phyloP scores from a whole-genome alignment of 2,329 filamentous ascomycete genomes.

The Zarea fungicola region DNA sequence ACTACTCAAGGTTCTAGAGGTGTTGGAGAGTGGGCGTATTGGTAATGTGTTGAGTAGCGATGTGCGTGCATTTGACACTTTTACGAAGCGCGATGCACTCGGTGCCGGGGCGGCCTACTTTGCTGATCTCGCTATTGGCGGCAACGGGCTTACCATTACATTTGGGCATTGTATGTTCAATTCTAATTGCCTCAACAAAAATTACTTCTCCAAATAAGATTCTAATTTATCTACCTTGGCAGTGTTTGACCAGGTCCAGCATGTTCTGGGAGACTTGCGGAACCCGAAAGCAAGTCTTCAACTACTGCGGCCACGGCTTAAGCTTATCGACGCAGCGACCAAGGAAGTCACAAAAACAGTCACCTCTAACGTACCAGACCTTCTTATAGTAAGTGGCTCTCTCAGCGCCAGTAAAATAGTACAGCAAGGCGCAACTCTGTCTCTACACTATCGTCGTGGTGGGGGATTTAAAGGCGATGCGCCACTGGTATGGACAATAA shows the following conservation, averaged over 20 bases:
- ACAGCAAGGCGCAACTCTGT: conserved; percentile 34
- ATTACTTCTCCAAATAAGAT: background rate
- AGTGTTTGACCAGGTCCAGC: conserved; percentile 43
- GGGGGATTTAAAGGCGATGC: conserved; percentile 43
- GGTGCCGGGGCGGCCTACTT: conserved; percentile 41
- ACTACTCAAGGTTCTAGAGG: conserved; percentile 36
- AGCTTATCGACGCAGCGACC: conserved; percentile 27
- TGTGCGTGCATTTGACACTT: conserved; percentile 32
- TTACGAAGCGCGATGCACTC: conserved; percentile 28
- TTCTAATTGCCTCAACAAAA: background rate
- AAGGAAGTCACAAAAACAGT: conserved; percentile 28
- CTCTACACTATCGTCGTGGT: conserved; percentile 42
- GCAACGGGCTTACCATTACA: conserved; percentile 38
- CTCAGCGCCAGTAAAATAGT: conserved; percentile 24
- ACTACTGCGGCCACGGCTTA: conserved; percentile 37
- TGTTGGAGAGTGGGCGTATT: conserved; percentile 41
- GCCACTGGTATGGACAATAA: conserved; percentile 43
- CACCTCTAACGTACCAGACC: conserved; percentile 40
- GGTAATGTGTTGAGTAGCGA: conserved; percentile 50
- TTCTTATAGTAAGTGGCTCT: conserved; percentile 30
- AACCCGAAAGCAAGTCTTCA: conserved; percentile 36
- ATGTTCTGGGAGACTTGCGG: conserved; percentile 40
- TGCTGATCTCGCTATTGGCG: conserved; percentile 40
- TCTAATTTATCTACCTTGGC: conserved; percentile 10
- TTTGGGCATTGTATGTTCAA: conserved; percentile 35